Base-by-base conservation (phyloP, 2,329 filamentous ascomycete genomes). In the Sarocladium brachiariae region DNA sequence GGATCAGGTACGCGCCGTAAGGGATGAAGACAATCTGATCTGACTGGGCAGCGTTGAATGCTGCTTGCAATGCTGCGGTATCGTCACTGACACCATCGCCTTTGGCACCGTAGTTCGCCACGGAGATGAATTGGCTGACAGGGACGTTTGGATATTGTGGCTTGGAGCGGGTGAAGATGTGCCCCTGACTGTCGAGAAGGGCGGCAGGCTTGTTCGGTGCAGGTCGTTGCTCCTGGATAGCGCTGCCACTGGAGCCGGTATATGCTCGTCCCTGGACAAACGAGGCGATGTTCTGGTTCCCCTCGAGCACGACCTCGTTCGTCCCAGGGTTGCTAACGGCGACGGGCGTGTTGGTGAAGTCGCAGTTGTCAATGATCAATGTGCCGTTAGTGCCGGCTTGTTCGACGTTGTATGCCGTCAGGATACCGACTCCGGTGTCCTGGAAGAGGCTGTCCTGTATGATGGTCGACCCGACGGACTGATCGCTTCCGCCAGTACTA, bases 81-180 rank as follows among this genome's bases (percentile, higher is more conserved):
- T 97, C 93, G 60, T 97, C 92, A 1, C 89, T 88, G 23, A 72
- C 67, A 49, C 92, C 93, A 61, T 99, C 92, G 61, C 93, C 93
- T 70, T 83, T 88, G 61, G 89, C 91, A 52, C 93, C 92, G 48
- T 78, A 76, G 43, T 80, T 74, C 72, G 92, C 95, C 71, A 93
- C 86, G 57, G 87, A 92, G 59, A 95, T 70, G 62, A 99, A 96
- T 30, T 78, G 78, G 53, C 74, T 77, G n/a, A 75, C 78, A 2
- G 82, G 68, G 2, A 88, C 69, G 37, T 72, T 71, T 63, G 87
- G 80, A 64, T 97, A 99, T 66, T 96, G 88, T 13, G 93, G 93
- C 77, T 93, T 95, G 66, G 83, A 86, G 58, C 87, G 86, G 56
- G 89, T 86, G 64, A 91, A 90, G 59, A 96, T 74, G 33, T 79